Evolutionary conservation across 2,329 filamentous ascomycete genomes (phyloP), one percentile per base, ranked within the genome.

Genomic region (Septoria petroselini): DNA sequence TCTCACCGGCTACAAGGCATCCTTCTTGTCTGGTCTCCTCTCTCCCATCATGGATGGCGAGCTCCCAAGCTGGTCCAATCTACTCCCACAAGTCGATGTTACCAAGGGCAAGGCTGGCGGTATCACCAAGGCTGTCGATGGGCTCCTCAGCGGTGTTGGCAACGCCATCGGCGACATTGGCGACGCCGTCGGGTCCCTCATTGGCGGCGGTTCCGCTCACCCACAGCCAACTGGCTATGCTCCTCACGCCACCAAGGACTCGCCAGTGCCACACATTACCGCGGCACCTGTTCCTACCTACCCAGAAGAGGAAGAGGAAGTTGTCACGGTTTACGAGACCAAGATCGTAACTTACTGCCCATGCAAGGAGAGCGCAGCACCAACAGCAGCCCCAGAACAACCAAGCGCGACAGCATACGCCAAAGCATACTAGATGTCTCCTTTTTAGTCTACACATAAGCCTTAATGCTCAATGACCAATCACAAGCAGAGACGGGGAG

Each of bases 1-100:
- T 11, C 61, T 71, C 14, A 62, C 65, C 0, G 68, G 66, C n/a
- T 68, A 74, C 50, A 59, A 69, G 47, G 59, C 74, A 37, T 63
- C 63, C 3, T 68, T 74, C 18, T 65, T 66, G 31, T 67, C 64
- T 51, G 63, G 68, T n/a, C 64, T 65, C 27, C 64, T 71, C 33
- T 57, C 64, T 40, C 53, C 55, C 4, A 33, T 41, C 7, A 31
- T 37, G 14, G 38, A 49, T 23, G 50, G 52, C 30, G 49, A 55
- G 19, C 55, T 64, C 37, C 58, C 60, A 3, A 49, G 17, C 33
- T 64, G 52, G 53, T 60, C 61, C 11, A 47, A 51, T 21, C 59
- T 58, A 49, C 15, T 60, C 11, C 58, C 61, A 12, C 48, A 62
- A 37, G 45, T 58, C 35, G 53, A 57, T 18, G 54, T 59, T 29